phyloP scores from a whole-genome alignment of 768 basidiomycete genomes.

The Lactarius sanguifluus region DNA sequence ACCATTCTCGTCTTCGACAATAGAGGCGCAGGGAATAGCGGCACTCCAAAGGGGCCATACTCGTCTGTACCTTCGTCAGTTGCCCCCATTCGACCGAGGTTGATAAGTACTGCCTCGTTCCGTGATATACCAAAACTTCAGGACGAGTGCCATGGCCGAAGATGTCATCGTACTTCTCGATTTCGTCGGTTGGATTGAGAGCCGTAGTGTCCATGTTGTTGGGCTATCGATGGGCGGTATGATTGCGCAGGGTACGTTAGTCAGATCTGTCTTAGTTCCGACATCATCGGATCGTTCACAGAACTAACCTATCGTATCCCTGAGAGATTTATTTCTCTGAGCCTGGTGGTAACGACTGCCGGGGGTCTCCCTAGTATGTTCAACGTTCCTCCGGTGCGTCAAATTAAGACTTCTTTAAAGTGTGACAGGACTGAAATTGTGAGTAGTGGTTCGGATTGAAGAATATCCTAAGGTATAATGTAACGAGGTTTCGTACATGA shows the following conservation, averaged over 20 bases:
- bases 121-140: conserved; percentile 33
- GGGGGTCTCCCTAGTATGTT: conserved; percentile 51
- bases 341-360: conserved; percentile 68
- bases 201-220: conserved; percentile 65
- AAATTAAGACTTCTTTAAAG: not conserved
- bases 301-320: conserved; percentile 70
- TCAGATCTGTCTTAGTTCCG: not conserved
- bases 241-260: conserved; percentile 66
- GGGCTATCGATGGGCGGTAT: conserved; percentile 81
- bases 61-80: conserved; percentile 47
- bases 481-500: too few relatives aligned
- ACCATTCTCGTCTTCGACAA: conserved; percentile 79
- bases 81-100: not conserved
- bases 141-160: conserved; percentile 76
- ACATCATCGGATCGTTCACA: conserved; percentile 32
- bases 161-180: conserved; percentile 68
- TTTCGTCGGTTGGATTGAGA: conserved; percentile 66
- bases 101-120: not conserved
- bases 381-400: conserved; percentile 64
- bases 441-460: conserved; percentile 31
- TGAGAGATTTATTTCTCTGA: conserved; percentile 62
- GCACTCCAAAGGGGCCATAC: conserved; percentile 71
- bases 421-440: not conserved
- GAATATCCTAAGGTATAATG: conserved; percentile 12
- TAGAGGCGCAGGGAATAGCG: conserved; percentile 77